Percentiles rank a stretch among this genome's conserved stretches.
Conservation (phyloP, 2,329 filamentous ascomycete species). For the Colletotrichum liaoningense region DNA sequence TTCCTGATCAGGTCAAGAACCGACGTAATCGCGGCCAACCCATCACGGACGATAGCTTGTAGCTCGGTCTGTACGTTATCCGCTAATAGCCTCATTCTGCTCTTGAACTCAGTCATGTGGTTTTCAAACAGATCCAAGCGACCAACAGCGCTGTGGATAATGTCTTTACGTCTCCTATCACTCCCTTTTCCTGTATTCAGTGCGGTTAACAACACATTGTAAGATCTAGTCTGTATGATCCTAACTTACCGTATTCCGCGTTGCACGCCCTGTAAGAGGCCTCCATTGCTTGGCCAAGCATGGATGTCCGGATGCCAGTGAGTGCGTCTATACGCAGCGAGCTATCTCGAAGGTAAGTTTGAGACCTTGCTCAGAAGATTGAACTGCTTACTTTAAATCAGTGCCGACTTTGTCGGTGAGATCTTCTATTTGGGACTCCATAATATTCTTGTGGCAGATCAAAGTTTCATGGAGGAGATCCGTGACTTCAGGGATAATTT, state of each 20-base stretch:
- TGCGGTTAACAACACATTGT: background rate
- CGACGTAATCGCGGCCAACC: conserved; percentile 42
- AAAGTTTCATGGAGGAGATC: conserved; percentile 41
- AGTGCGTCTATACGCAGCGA: conserved; percentile 47
- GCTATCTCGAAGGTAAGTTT: conserved; percentile 38
- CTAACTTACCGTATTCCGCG: conserved; percentile 45
- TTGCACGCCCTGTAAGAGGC: conserved; percentile 45
- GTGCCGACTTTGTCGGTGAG: conserved; percentile 40
- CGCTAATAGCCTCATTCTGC: conserved; percentile 38
- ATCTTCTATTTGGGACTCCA: conserved; percentile 43
- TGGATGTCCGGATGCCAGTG: conserved; percentile 50
- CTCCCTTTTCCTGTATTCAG: conserved; percentile 45
- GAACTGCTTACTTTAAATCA: conserved; percentile 11
- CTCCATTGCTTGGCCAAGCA: conserved; percentile 51
- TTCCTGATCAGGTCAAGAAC: conserved; percentile 50
- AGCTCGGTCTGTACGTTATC: conserved; percentile 40
- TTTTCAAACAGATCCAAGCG: conserved; percentile 43
- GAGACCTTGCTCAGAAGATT: background rate
- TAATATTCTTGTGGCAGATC: conserved; percentile 41
- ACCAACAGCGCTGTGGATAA: conserved; percentile 45
- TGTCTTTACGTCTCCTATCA: conserved; percentile 45
- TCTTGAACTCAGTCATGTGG: conserved; percentile 43
- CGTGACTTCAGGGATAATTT: background rate
- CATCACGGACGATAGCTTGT: conserved; percentile 24
- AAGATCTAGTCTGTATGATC: background rate